A percentile compares a stretch with the other conserved stretches of the same genome.
Evolutionary conservation across 2,329 filamentous ascomycete genomes (phyloP).

Genomic region (Calonectria pseudoreteaudii): DNA sequence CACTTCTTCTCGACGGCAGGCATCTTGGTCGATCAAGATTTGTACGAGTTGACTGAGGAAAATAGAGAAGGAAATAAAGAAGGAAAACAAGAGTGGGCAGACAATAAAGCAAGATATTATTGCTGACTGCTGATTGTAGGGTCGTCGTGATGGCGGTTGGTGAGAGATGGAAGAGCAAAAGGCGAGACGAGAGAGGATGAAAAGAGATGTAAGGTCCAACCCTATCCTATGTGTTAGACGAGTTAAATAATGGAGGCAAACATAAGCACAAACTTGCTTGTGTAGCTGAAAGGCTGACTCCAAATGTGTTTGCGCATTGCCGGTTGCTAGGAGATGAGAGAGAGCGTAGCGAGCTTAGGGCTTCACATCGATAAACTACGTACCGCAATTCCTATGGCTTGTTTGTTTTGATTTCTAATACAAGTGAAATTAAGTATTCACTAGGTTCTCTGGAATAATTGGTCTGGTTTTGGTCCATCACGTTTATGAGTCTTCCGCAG

Average conservation of each 20-base stretch:
- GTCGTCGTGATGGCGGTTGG: neutral
- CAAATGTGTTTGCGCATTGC: neutral
- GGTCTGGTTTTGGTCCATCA: neutral
- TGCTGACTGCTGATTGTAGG: neutral
- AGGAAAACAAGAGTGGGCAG: neutral
- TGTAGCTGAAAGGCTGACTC: too few species aligned
- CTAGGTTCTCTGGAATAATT: neutral
- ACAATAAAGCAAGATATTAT: neutral
- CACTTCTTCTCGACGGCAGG: conserved; percentile 51
- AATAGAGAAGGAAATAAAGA: too few species aligned
- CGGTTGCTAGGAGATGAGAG: neutral
- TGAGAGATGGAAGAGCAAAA: neutral
- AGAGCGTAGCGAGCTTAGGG: neutral
- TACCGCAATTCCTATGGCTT: neutral
- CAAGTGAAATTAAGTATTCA: neutral
- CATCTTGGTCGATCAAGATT: conserved; percentile 30
- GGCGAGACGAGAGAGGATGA: neutral
- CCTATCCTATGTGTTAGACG: neutral
- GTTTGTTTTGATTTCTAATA: neutral
- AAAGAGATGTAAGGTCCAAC: neutral
- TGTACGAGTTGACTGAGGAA: neutral
- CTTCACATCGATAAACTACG: neutral
- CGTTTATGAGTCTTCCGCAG: neutral
- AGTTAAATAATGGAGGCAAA: neutral
- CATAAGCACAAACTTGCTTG: neutral